Base-by-base conservation (phyloP, 805 yeast genomes). In the Saturnispora besseyi region DNA sequence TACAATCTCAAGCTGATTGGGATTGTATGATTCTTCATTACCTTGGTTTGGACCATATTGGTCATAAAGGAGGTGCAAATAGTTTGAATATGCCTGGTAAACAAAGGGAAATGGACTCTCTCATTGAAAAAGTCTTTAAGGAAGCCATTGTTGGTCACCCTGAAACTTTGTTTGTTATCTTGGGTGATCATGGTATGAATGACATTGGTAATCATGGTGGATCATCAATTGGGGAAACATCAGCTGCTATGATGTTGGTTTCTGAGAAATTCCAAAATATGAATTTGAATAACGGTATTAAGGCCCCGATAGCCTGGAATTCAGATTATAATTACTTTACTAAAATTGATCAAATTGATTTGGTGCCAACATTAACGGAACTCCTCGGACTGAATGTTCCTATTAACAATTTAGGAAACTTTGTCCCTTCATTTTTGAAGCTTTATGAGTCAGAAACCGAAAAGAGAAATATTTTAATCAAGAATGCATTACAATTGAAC, bases 181-280 rank as follows among this genome's bases (percentile, higher is more conserved):
- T 86, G 72, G 98, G 98, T 0, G 98, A 90, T 59, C 98, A 90
- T 64, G 98, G 97, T 3, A 90, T 90, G 97, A 89, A 89, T 61
- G 95, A 89, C 47, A 78, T 84, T 4, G 97, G 97, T 1, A 91
- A 90, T 59, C 98, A 93, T 63, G 99, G 99, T 7, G 99, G 98
- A 1, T 87, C 97, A 0, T 85, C 96, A 3, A 62, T 74, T 0
- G 96, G 96, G 2, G 99, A 93, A 64, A 91, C 97, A 0, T 84
- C 89, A 13, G 84, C 99, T 1, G 97, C 84, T 0, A 59, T 93
- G 59, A 68, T 81, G 1, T 73, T 91, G 41, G 68, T 85, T 0
- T 83, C 96, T 0, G 78, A 82, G 8, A 75, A 75, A 56, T 75
- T 89, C 49, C 55, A 67, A 45, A 50, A 58, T 1, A 62, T 11